Evolutionary conservation across 495 filamentous ascomycete genomes (phyloP), one percentile per base, ranked within the genome.

Genomic region (Annulohypoxylon maeteangense): DNA sequence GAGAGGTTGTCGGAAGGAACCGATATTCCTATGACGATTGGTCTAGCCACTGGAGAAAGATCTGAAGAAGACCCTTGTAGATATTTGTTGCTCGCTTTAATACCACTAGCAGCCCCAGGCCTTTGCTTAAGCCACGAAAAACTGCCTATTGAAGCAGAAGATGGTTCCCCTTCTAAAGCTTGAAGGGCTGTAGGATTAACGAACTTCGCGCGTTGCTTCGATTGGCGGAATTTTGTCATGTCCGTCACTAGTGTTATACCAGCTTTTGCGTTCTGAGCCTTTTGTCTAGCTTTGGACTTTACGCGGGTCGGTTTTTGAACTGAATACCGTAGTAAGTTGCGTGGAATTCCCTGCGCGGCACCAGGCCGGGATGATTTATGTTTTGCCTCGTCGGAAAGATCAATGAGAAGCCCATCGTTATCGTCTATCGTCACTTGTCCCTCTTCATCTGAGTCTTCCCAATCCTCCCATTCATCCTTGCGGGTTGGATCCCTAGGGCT

Each of bases 11-110:
- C 84, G 6, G 84, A 84, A 10, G 92, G 90, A 31, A 95, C 86
- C 3, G 85, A 86, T 7, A 96, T 86, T 0, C 92, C 93, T 64
- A 97, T 96, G 70, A 92, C 84, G 44, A 97, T 93, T 12, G 91
- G 87, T 25, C 91, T 81, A 71, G 92, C 90, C 4, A 84, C 89
- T 0, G 93, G 93, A 4, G 93, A 95, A 2, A 97, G 79, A 40
- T 90, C 91, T n/a, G 71, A 63, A 31, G 74, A 74, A 7, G 60
- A 68, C 55, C 32, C 65, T 3, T 55, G 71, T 36, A 14, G 42
- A 38, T 71, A 54, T 57, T 70, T 70, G 5, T 75, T 70, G 7
- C 72, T 56, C 56, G 73, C 74, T 75, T 76, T 80, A 31, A 54
- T 68, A 34, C 74, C 76, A 8, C 32, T 38, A 1, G 36, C 29